phyloP scores from a whole-genome alignment of 768 basidiomycete genomes.

The Pulveroboletus sp. region DNA sequence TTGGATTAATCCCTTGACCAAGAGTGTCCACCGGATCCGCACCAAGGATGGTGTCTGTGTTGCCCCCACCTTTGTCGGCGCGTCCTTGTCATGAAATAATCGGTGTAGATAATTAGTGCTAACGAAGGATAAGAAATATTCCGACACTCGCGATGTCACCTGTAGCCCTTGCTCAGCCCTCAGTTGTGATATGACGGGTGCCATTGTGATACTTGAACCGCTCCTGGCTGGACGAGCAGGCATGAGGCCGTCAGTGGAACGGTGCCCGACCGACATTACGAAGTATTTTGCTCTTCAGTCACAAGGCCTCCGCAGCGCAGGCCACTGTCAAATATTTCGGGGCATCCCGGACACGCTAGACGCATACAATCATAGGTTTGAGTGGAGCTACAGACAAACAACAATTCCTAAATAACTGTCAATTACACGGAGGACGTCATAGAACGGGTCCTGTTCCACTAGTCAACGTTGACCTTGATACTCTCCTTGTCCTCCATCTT shows the following conservation, averaged over 20 bases:
- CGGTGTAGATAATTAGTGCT: constrained; percentile 6
- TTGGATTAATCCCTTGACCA: constrained; percentile 84
- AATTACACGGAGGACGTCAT: neutral
- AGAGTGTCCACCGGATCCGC: constrained; percentile 76
- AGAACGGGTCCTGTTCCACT: neutral
- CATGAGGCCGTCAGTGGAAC: too few species aligned
- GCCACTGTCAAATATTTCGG: too few species aligned
- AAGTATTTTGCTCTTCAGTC: too few species aligned
- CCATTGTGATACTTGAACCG: too few species aligned
- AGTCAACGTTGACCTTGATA: constrained; percentile 43
- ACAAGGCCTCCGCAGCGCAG: too few species aligned
- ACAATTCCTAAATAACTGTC: neutral
- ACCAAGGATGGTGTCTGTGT: constrained; percentile 81
- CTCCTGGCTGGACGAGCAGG: too few species aligned
- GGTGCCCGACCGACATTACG: too few species aligned
- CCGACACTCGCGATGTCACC: too few species aligned
- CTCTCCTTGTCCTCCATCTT: constrained; percentile 57
- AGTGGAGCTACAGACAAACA: constrained; percentile 9
- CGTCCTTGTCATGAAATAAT: constrained; percentile 73
- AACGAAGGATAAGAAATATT: neutral
- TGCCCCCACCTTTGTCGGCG: constrained; percentile 79
- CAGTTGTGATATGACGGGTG: too few species aligned
- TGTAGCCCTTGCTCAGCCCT: too few species aligned
- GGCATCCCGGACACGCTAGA: neutral
- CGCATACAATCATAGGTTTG: neutral